Percentiles rank a stretch among this genome's conserved stretches.
phyloP scores from a whole-genome alignment of 2,329 filamentous ascomycete species.

The Trichophyton verrucosum region DNA sequence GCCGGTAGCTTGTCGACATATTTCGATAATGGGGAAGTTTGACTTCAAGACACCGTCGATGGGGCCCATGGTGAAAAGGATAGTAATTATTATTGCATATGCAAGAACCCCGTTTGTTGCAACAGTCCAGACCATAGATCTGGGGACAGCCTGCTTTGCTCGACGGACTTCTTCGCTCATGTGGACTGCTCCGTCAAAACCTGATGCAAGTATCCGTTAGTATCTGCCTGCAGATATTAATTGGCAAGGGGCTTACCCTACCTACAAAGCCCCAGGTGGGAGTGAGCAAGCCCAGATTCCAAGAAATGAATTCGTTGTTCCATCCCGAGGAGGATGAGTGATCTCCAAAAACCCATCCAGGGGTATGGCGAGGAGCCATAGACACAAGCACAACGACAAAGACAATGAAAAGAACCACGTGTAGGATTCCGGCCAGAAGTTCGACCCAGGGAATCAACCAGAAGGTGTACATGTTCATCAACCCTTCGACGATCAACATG shows the following conservation, averaged over 20 bases:
- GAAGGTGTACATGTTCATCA: conserved; percentile 26
- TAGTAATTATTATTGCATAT: conserved; percentile 31
- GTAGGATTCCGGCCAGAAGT: conserved; percentile 24
- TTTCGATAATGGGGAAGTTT: conserved; percentile 33
- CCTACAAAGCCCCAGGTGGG: conserved; percentile 24
- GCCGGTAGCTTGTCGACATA: conserved; percentile 30
- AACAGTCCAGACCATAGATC: conserved; percentile 34
- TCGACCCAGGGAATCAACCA: conserved; percentile 32
- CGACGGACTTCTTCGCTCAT: conserved; percentile 37
- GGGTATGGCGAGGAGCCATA: conserved; percentile 22
- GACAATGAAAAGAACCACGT: conserved; percentile 27
- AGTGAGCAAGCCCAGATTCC: conserved; percentile 28
- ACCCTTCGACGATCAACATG: conserved; percentile 21
- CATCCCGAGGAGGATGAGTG: conserved; percentile 22
- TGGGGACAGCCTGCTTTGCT: conserved; percentile 36
- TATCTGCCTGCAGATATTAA: neutral
- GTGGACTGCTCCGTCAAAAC: conserved; percentile 39
- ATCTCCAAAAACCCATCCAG: conserved; percentile 23
- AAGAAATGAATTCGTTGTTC: conserved; percentile 24
- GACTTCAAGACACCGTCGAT: conserved; percentile 23
- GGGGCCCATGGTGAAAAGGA: conserved; percentile 35
- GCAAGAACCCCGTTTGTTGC: conserved; percentile 33
- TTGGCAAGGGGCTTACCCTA: conserved; percentile 9
- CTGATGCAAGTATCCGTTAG: conserved; percentile 15
- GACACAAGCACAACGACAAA: conserved; percentile 25